These are phyloP conservation scores for Globisporangium recalcitrans DNA, from an alignment of 352 stramenopile species.

Conservation along the genomic window DNA sequence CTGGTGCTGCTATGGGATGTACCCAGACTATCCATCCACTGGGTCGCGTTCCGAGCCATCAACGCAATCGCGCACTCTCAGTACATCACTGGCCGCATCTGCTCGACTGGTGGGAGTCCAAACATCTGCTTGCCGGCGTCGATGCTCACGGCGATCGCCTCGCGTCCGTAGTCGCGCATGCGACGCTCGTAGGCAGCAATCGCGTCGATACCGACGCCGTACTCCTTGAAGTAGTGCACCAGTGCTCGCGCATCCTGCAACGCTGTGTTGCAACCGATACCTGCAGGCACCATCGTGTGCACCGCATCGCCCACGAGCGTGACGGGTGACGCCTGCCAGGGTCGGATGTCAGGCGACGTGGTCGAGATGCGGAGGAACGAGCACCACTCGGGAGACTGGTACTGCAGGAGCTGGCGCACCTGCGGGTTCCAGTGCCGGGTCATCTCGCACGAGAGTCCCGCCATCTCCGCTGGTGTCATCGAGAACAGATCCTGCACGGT, in stretches of 20 bases:
- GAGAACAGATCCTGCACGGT: slow-evolving; percentile 38
- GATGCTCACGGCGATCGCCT: slow-evolving; percentile 39
- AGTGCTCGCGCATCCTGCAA: slow-evolving; percentile 47
- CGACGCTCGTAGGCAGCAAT: slow-evolving; percentile 46
- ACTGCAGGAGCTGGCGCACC: slow-evolving; percentile 40
- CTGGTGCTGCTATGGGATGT: background rate
- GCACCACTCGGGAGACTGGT: slow-evolving; percentile 40
- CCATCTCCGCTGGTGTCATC: slow-evolving; percentile 39
- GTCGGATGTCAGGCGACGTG: slow-evolving; percentile 38
- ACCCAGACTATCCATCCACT: too few relatives aligned
- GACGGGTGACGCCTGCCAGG: slow-evolving; percentile 42
- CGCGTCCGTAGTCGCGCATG: slow-evolving; percentile 42
- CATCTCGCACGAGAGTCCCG: slow-evolving; percentile 42
- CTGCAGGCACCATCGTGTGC: slow-evolving; percentile 55
- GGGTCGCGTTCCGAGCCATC: too few relatives aligned
- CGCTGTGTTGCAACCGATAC: slow-evolving; percentile 50
- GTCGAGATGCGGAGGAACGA: slow-evolving; percentile 61
- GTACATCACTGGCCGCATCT: slow-evolving; percentile 41
- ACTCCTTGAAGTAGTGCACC: slow-evolving; percentile 34
- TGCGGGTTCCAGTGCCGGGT: slow-evolving; percentile 40
- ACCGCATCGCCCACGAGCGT: slow-evolving; percentile 57
- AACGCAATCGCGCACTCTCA: too few relatives aligned
- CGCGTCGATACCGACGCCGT: slow-evolving; percentile 39
- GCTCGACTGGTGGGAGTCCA: slow-evolving; percentile 30
- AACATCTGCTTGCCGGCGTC: slow-evolving; percentile 44